Conservation (phyloP, 2,329 filamentous ascomycete genomes). For the Claviceps humidiphila region DNA sequence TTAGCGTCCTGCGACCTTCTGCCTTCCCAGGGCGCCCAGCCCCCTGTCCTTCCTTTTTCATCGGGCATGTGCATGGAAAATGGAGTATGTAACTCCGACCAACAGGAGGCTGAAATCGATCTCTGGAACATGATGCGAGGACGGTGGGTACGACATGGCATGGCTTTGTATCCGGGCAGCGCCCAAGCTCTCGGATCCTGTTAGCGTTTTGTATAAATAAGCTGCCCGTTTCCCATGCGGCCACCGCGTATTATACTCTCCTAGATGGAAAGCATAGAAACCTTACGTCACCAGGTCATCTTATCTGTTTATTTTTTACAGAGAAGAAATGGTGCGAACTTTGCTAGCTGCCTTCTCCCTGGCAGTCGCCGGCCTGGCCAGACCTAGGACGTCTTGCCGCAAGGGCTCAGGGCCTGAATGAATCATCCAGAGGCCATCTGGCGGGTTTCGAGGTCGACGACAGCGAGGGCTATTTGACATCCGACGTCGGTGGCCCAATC, state of each 20-base stretch:
- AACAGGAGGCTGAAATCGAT: background rate
- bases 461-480: conserved; percentile 42
- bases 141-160: background rate
- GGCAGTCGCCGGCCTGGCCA: conserved; percentile 14
- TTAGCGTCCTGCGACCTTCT: background rate
- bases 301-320: background rate
- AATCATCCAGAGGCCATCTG: conserved; percentile 18
- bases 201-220: conserved; percentile 1
- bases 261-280: background rate
- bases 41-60: background rate
- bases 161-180: background rate
- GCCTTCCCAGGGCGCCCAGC: background rate
- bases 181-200: background rate
- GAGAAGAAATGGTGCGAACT: conserved; percentile 14
- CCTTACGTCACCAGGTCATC: background rate
- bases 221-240: background rate
- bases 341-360: conserved; percentile 12
- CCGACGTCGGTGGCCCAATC: conserved; percentile 56
- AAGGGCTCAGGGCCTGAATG: conserved; percentile 10
- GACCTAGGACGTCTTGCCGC: conserved; percentile 14
- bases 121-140: background rate
- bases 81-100: background rate
- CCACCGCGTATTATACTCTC: background rate
- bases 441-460: conserved; percentile 35
- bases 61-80: background rate